Conservation (phyloP, 495 filamentous ascomycete species). For the Penicillium dipodomyicola region DNA sequence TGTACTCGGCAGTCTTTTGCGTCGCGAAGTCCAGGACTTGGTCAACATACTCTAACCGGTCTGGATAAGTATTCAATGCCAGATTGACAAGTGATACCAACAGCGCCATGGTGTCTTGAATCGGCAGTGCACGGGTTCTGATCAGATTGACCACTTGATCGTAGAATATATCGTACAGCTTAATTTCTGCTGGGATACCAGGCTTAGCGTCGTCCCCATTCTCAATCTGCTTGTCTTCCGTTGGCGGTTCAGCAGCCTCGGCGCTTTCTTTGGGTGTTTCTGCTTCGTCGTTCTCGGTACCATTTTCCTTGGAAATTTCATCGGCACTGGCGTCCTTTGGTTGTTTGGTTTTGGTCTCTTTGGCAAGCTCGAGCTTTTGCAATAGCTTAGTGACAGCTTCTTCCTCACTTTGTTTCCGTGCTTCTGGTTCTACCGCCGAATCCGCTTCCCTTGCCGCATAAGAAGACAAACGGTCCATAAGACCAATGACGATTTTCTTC, state of each 20-base stretch:
- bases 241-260: constrained; percentile 12
- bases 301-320: constrained; percentile 41
- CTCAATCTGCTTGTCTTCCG: constrained; percentile 22
- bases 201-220: constrained; percentile 42
- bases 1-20: constrained; percentile 81
- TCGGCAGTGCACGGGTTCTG: constrained; percentile 82
- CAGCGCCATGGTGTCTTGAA: constrained; percentile 91
- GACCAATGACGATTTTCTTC: constrained; percentile 95
- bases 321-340: constrained; percentile 33
- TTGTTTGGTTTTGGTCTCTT: constrained; percentile 50
- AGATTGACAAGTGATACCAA: constrained; percentile 90
- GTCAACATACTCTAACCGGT: constrained; percentile 90
- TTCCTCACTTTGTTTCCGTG: constrained; percentile 73
- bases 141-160: constrained; percentile 93
- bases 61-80: constrained; percentile 91
- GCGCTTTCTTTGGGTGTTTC: constrained; percentile 31
- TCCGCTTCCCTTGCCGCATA: constrained; percentile 89
- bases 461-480: constrained; percentile 93
- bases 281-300: constrained; percentile 37
- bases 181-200: constrained; percentile 77
- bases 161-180: constrained; percentile 96
- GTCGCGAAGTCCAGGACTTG: constrained; percentile 88
- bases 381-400: constrained; percentile 75
- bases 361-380: constrained; percentile 71
- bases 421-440: constrained; percentile 68